Base-by-base conservation (phyloP, 2,329 filamentous ascomycete genomes). In the Basipetospora sp. region DNA sequence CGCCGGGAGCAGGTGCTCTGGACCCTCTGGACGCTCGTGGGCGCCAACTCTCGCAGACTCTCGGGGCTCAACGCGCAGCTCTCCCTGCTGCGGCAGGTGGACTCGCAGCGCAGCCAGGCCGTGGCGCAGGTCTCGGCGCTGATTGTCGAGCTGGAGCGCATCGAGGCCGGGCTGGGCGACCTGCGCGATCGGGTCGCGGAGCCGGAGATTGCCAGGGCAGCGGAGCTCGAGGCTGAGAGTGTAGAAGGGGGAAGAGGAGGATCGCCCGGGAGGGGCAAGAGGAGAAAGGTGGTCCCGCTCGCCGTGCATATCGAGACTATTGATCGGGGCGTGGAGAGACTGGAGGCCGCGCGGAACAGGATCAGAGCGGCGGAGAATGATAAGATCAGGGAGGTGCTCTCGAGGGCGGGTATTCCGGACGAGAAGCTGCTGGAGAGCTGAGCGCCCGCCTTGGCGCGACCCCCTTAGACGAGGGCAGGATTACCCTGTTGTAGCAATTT, bases 241-340 rank as follows among this genome's bases (percentile, higher is more conserved):
- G 33, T 15, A 8, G 33, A 11, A 11, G 32, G 6, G 32, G 33
- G n/a, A 25, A 15, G 15, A 15, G 13, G 5, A 27, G n/a, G 19
- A 22, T 8, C 31, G 15, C 20, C 13, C 15, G 30, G 4, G 38
- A 32, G 9, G 32, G 22, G 13, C 13, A 31, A 8, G 5, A 14
- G 13, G 14, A 9, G 4, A 8, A 10, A 14, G 13, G 14, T 14
- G 4, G 39, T 41, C 25, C 80, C 81, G 3, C 59, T 90, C 4
- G 68, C 69, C 36, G 76, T 84, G 30, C 81, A 90, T 50, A 76
- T 90, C 29, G 75, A 84, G 46, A 77, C 74, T 40, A 85, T 90
- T 43, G 67, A 80, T 41, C 62, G 73, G 34, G 79, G 80, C 0
- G 73, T 87, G 2, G 78, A 86, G 54, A 65, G 83, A 44, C 58